Base-by-base conservation (phyloP, 768 basidiomycete species). In the Rhizopogon salebrosus region DNA sequence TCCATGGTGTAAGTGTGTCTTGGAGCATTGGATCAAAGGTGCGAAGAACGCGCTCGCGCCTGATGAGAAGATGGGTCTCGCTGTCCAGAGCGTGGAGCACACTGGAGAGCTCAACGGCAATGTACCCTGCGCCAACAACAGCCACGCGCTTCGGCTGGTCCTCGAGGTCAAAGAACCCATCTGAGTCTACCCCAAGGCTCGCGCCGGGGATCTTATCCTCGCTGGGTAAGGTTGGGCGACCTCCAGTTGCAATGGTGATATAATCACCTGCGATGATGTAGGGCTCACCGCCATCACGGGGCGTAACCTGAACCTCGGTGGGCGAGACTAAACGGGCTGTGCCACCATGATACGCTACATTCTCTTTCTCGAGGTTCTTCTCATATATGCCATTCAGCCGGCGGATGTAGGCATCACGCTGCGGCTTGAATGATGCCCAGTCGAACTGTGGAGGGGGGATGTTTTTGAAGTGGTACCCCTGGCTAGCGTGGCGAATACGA, bases 111-210 rank as follows among this genome's bases (percentile, higher is more conserved):
- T 99, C 97, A 56, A 98, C 91, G 16, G 94, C 94, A 60, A 99
- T 98, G 69, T 99, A 99, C 1, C 97, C 97, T 13, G 97, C 97
- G 41, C 97, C 97, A 39, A 98, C 85, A 51, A 98, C 87, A 3
- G 87, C 95, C 27, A 97, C 94, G 53, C 93, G 83, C 70, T 87
- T 91, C 8, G 97, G 97, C 68, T 95, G 93, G 48, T 87, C 80
- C 58, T 83, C 83, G 41, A 99, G 82, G 41, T 84, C 91, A 62
- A 99, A 99, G 77, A 99, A 99, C 3, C 94, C 95, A 67, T 99
- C 97, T 8, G 92, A 95, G 70, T 86, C 77, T 58, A 92, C 95
- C 24, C 95, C 97, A 40, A 90, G 79, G 36, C 84, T 85, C 8
- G 95, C 94, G 36, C 97, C 97, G 26, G 94, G 92, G 54, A 98